phyloP scores from a whole-genome alignment of 108 stramenopile species.

The Aurantiochytrium sp. region DNA sequence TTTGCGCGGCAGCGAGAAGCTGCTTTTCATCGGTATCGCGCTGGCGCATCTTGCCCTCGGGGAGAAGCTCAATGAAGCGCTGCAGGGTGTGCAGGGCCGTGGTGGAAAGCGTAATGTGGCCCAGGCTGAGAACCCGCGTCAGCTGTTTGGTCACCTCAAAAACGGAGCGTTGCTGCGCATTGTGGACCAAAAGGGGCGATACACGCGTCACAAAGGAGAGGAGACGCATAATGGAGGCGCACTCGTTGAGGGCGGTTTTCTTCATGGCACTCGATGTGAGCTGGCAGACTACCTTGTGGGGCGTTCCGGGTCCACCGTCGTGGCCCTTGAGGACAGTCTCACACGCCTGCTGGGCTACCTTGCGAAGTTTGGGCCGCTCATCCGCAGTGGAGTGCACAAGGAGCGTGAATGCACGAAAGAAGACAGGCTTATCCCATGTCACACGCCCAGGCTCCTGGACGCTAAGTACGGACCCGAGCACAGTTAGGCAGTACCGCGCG shows the following conservation, averaged over 20 bases:
- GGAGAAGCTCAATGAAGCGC: background rate
- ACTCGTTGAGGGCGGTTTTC: background rate
- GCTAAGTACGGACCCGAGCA: background rate
- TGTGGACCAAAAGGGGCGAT: background rate
- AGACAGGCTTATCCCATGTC: background rate
- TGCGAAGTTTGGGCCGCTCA: background rate
- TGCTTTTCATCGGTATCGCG: background rate
- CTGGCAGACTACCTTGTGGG: background rate
- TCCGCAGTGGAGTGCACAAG: background rate
- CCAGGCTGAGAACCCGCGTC: background rate
- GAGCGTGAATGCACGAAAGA: background rate
- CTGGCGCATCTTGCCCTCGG: background rate
- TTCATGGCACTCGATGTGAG: background rate
- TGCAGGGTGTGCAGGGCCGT: background rate
- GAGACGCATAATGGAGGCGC: background rate
- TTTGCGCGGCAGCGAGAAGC: background rate
- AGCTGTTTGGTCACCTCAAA: background rate
- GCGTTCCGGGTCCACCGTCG: background rate
- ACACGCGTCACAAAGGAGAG: background rate
- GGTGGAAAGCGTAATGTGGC: background rate
- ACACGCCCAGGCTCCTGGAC: background rate
- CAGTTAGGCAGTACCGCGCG: background rate
- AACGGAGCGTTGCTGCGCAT: background rate
- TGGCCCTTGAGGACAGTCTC: background rate
- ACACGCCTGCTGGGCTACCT: background rate